Evolutionary conservation across 2,329 filamentous ascomycete species (phyloP).

Genomic region (Sarocladiaceae sp.): DNA sequence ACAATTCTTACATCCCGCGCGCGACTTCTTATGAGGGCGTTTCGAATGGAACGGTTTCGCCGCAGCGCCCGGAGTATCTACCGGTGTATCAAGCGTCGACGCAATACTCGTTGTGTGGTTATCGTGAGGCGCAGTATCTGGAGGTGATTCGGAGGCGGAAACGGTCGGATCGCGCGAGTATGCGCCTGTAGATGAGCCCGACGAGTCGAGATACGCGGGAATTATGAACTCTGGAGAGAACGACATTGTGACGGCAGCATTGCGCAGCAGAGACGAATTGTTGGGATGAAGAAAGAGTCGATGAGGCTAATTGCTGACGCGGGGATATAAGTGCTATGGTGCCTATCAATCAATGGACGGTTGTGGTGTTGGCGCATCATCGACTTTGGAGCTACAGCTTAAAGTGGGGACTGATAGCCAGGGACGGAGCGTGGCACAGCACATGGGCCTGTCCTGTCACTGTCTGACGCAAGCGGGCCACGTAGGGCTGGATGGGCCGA

Average conservation of each 20-base stretch:
- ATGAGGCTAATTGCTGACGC: too few species aligned
- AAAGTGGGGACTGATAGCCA: too few species aligned
- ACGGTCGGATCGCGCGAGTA: neutral
- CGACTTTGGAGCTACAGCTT: too few species aligned
- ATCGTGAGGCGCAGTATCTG: neutral
- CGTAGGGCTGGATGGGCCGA: too few species aligned
- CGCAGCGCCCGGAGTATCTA: neutral
- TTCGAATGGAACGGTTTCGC: slow-evolving; percentile 34
- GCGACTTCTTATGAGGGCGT: slow-evolving; percentile 51
- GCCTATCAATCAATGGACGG: too few species aligned
- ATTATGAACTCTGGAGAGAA: neutral
- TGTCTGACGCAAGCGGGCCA: too few species aligned
- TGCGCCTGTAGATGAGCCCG: slow-evolving; percentile 5
- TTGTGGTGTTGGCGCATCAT: too few species aligned
- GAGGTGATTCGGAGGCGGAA: slow-evolving; percentile 5
- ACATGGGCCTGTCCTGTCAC: too few species aligned
- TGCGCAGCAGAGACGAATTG: neutral
- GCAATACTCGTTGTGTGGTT: neutral
- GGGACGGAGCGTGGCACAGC: too few species aligned
- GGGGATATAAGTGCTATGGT: too few species aligned
- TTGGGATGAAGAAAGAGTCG: too few species aligned
- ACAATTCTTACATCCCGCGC: slow-evolving; percentile 49
- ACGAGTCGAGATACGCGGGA: neutral
- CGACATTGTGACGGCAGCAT: neutral
- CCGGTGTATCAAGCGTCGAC: neutral